These are phyloP conservation scores for Mycena capillaripes DNA, from an alignment of 768 basidiomycete species.

Conservation along the genomic window DNA sequence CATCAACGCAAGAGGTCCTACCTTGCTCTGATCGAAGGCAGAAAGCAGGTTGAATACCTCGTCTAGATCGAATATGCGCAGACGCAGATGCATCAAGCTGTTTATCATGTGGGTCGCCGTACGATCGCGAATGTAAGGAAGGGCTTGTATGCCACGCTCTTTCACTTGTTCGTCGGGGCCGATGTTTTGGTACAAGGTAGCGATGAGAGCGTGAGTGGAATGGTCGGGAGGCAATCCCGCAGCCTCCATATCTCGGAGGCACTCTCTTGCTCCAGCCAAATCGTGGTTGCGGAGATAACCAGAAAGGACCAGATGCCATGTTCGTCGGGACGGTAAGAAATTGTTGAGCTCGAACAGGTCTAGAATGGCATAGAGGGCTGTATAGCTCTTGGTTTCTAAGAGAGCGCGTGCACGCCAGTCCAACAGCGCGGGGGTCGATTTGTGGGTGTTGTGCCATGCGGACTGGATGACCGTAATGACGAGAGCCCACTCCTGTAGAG, in stretches of 20 bases:
- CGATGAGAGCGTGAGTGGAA: slow-evolving; percentile 72
- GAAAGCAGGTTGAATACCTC: slow-evolving; percentile 63
- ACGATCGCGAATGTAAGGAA: slow-evolving; percentile 56
- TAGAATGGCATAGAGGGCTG: slow-evolving; percentile 59
- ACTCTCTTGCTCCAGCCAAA: slow-evolving; percentile 65
- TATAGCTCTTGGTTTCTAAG: slow-evolving; percentile 66
- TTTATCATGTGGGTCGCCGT: slow-evolving; percentile 74
- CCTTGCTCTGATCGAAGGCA: slow-evolving; percentile 30
- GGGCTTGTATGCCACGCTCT: slow-evolving; percentile 60
- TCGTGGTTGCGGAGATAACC: slow-evolving; percentile 80
- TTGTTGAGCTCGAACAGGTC: slow-evolving; percentile 63
- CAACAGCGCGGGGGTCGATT: slow-evolving; percentile 68
- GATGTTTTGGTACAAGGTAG: slow-evolving; percentile 69
- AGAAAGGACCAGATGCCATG: slow-evolving; percentile 77
- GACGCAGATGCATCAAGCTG: slow-evolving; percentile 71
- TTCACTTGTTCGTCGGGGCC: slow-evolving; percentile 68
- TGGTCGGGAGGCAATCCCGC: slow-evolving; percentile 68
- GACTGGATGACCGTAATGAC: slow-evolving; percentile 64
- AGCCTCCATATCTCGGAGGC: slow-evolving; percentile 68
- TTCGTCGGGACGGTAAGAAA: slow-evolving; percentile 68
- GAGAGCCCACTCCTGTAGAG: slow-evolving; percentile 61
- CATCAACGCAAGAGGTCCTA: slow-evolving; percentile 23
- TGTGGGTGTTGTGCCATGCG: slow-evolving; percentile 63
- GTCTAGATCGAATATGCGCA: slow-evolving; percentile 67
- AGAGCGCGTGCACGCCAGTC: slow-evolving; percentile 80